Evolutionary conservation across 176 grass and related monocot genomes (phyloP).

Genomic region (Tillandsia leiboldiana): DNA sequence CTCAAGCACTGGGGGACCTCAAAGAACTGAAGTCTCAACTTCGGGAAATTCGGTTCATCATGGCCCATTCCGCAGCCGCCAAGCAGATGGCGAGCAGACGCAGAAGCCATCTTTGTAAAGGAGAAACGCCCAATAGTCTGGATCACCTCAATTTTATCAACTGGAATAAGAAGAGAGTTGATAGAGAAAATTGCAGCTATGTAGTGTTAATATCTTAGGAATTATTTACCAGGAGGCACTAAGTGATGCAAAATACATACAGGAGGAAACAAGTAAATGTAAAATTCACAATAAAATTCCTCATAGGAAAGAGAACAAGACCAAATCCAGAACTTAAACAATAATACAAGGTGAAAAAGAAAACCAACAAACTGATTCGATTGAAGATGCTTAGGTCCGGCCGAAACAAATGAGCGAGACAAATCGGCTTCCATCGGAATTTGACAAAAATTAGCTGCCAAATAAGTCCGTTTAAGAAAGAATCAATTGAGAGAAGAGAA

Average conservation of each 20-base stretch:
- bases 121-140: slow-evolving; percentile 12
- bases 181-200: no score
- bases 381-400: no score
- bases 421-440: background rate
- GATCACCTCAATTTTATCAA: background rate
- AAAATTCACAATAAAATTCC: background rate
- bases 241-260: background rate
- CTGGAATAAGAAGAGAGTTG: background rate
- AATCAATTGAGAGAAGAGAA: no score
- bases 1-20: background rate
- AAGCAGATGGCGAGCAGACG: slow-evolving; percentile 6
- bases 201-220: no score
- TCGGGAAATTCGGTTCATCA: slow-evolving; percentile 15
- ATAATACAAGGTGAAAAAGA: background rate
- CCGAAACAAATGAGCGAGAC: no score
- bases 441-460: background rate
- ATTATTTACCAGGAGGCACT: no score
- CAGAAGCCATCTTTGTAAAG: slow-evolving; percentile 17
- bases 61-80: slow-evolving; percentile 5
- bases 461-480: background rate
- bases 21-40: background rate
- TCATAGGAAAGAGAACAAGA: background rate
- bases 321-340: background rate
- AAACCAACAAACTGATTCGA: background rate
- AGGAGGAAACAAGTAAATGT: background rate